Evolutionary conservation across 1,284 basidiomycete species (phyloP), one percentile per base, ranked within the genome.

Genomic region (Neolentinus lepideus): DNA sequence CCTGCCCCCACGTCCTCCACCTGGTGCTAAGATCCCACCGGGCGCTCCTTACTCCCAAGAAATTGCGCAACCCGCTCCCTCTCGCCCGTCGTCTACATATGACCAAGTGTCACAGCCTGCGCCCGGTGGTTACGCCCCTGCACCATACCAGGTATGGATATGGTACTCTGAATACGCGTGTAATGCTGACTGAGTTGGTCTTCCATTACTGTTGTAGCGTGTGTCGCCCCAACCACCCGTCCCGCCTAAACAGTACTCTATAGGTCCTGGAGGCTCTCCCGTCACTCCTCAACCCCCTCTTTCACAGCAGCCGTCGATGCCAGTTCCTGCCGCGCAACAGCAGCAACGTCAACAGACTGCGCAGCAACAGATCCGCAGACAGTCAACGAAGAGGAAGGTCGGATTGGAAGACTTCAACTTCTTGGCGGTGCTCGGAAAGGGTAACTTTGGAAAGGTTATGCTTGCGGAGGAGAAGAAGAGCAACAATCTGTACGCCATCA

Each of bases 401-500:
- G 94, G 94, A 0, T 78, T 99, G 46, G 94, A 99, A 70, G 97
- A 99, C 71, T 99, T 99, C 80, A 99, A 99, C 71, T 99, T 99
- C 80, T 76, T 99, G 54, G 95, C 97, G 21, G 97, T 99, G 19
- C 83, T 99, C 29, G 97, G 97, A 57, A 99, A 99, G 74, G 97
- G 97, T 67, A 99, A 99, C 74, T 99, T 99, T 66, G 97, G 97
- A 57, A 99, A 99, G 72, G 97, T 99, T 72, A 99, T 99, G 97
- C 78, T 99, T 56, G 97, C 97, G 19, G 97, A 99, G 72, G 97
- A 99, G 78, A 99, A 98, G 82, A 85, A 81, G 66, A 82, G 85
- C 26, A 93, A 85, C 65, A 84, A 82, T 57, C 72, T 99, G 58
- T 99, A 92, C 70, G 97, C 97, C n/a, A 98, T 99, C 80, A 99